Base-by-base conservation (phyloP, 257 asterid genomes). In the Ajuga chamaepitys region DNA sequence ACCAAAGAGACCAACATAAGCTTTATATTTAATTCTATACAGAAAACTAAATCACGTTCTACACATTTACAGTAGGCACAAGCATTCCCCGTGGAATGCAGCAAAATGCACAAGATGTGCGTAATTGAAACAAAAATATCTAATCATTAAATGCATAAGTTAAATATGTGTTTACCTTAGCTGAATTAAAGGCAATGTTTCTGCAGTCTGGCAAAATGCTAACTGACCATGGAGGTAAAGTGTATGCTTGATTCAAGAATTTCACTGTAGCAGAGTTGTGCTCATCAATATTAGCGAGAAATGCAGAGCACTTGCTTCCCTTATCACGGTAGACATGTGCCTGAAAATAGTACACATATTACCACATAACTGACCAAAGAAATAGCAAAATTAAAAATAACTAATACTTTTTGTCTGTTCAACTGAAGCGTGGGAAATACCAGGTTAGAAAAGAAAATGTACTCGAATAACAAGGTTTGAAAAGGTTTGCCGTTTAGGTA, bases 221-320 rank as follows among this genome's bases (percentile, higher is more conserved):
- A 58, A 89, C 98, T 25, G 98, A 92, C 98, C 98, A 92, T 7
- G 98, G 88, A 52, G 96, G 95, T 71, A 92, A 76, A 68, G 78
- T 75, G 74, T 83, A 92, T 24, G 64, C 77, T 66, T 70, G 83
- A 61, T 85, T 88, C 22, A 18, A 80, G 68, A 92, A 89, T 45
- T 64, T 78, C 67, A 92, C 98, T 8, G 78, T 52, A 42, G 74
- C 89, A 16, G 91, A 82, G 45, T 73, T 70, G 45, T 80, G 85
- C 75, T 87, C 95, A 73, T 92, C 97, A 57, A 92, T 92, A 78
- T 85, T 92, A 32, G 98, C 95, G 13, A 92, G 95, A 84, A 92
- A 92, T 46, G 97, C 98, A 44, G 97, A 63, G 69, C 98, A 92
- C 51, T 66, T 71, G 66, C 77, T 72, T 71, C 82, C 78, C 50